Evolutionary conservation across 345 rosid species (phyloP), one percentile per base, ranked within the genome.

Genomic region (Clarkia xantiana): DNA sequence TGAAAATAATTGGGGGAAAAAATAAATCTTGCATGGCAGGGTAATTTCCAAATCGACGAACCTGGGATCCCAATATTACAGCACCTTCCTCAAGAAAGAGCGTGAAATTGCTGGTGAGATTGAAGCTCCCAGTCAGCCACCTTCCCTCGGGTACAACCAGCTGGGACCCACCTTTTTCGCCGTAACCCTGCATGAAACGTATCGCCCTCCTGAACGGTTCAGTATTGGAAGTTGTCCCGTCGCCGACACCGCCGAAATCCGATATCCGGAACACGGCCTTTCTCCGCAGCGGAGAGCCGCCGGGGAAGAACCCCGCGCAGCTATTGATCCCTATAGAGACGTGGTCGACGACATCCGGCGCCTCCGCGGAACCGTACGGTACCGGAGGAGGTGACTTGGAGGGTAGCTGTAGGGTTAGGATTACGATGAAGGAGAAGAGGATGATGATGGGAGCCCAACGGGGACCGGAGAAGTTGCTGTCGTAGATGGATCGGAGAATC

Each of bases 81-180:
- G 99, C 96, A 14, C 84, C 95, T 9, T 56, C 72, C 44, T 87
- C 74, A 12, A 93, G 94, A 18, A 84, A 93, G 64, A 93, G 71
- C 36, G 91, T 87, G 78, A 93, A 82, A 64, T 87, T 78, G 55
- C 91, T 84, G 58, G 99, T 93, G 45, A 93, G 79, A 58, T 93
- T 87, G 58, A 93, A 87, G 68, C 86, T 84, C 20, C 99, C 99
- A 1, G 99, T 76, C 18, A 93, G 65, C 96, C 95, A 87, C 55
- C 63, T 66, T 18, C 99, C 96, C 49, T 25, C 46, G 0, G 96
- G 99, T 3, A 93, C 88, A 64, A 67, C 78, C 38, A 93, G 64
- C 88, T 77, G 96, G 52, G 71, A 64, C 62, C 94, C 91, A 47
- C 90, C 96, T 13, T 44, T 40, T 0, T 50, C 63, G 0, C 59